phyloP scores from a whole-genome alignment of 23 red algal species.

The Gracilaria gracilis region DNA sequence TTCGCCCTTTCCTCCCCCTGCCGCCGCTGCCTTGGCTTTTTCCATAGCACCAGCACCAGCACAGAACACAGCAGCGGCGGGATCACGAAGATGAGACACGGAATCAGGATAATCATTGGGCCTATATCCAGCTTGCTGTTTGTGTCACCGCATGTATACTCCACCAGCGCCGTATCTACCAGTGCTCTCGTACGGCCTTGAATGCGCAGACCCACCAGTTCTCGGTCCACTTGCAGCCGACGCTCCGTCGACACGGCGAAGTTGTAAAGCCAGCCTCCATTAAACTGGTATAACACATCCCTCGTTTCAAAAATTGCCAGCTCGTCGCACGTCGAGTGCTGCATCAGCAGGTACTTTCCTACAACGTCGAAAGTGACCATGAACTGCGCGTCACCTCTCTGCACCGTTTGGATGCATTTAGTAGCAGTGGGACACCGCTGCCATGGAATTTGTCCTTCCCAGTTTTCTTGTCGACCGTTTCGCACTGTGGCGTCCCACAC shows the following conservation, averaged over 20 bases:
- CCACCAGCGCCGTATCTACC: constrained; percentile 8
- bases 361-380: constrained; percentile 44
- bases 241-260: constrained; percentile 19
- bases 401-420: constrained; percentile 16
- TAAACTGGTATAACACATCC: constrained; percentile 52
- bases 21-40: background rate
- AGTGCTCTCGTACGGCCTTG: constrained; percentile 9
- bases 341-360: constrained; percentile 46
- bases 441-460: background rate
- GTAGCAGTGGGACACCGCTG: constrained; percentile 27
- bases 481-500: constrained; percentile 38
- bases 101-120: constrained; percentile 58
- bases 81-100: constrained; percentile 40
- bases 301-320: constrained; percentile 27
- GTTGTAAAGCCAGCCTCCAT: constrained; percentile 56
- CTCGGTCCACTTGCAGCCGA: constrained; percentile 42
- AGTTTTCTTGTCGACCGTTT: background rate
- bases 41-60: constrained; percentile 51
- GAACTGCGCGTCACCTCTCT: constrained; percentile 8
- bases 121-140: constrained; percentile 25
- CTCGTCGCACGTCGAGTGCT: constrained; percentile 32
- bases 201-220: constrained; percentile 35
- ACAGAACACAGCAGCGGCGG: constrained; percentile 43
- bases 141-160: constrained; percentile 4
- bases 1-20: background rate